phyloP scores from a whole-genome alignment of 2,329 filamentous ascomycete genomes.

The Remersonia thermophila region DNA sequence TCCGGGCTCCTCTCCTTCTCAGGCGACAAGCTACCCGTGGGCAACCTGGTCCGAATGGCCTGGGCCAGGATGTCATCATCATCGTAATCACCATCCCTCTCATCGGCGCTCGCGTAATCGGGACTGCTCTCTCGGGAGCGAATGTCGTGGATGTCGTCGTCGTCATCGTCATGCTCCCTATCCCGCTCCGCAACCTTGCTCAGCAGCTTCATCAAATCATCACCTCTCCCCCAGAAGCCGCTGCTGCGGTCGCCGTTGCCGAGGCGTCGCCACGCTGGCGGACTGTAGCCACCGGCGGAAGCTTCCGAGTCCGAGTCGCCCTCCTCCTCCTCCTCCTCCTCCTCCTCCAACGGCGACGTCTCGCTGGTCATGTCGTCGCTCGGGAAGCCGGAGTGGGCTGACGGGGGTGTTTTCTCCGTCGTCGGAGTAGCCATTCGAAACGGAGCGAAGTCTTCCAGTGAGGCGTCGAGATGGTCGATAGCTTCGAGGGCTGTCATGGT shows the following conservation, averaged over 20 bases:
- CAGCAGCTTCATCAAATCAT: conserved; percentile 38
- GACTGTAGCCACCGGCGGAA: conserved; percentile 46
- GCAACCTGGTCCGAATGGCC: conserved; percentile 43
- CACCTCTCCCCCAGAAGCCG: conserved; percentile 47
- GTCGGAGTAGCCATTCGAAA: conserved; percentile 26
- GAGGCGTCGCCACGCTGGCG: conserved; percentile 48
- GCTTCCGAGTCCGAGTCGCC: conserved; percentile 24
- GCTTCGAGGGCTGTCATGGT: conserved; percentile 14
- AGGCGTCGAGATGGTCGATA: conserved; percentile 31
- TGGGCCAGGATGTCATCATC: conserved; percentile 33
- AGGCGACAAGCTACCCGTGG: conserved; percentile 43
- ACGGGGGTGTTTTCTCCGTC: conserved; percentile 14
- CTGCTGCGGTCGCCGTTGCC: conserved; percentile 46
- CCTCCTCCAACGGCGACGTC: not conserved
- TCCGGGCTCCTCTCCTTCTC: conserved; percentile 41
- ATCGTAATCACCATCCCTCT: conserved; percentile 22
- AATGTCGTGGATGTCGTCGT: conserved; percentile 10
- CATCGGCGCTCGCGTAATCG: conserved; percentile 24
- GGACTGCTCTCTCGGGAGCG: conserved; percentile 22
- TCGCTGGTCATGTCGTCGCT: conserved; percentile 27
- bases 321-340: conserved; percentile 1
- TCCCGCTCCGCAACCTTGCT: conserved; percentile 4
- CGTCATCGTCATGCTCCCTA: conserved; percentile 16
- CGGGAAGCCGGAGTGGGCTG: conserved; percentile 32
- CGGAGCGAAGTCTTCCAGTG: conserved; percentile 42